Base-by-base conservation (phyloP, 495 filamentous ascomycete genomes). In the Delitschia confertaspora region DNA sequence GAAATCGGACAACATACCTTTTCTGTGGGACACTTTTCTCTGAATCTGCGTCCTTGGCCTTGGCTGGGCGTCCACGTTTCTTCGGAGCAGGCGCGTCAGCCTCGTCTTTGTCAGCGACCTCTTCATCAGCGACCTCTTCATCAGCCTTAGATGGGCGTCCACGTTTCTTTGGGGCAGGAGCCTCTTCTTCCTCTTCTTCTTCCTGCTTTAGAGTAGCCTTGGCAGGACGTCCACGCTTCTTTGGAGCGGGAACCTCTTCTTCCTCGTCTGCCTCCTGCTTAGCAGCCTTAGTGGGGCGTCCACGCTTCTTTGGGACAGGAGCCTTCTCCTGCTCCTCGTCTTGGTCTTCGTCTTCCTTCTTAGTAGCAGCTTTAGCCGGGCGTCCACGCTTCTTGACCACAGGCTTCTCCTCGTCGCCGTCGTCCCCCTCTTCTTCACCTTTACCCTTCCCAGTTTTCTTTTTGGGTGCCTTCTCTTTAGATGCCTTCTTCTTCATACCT, bases 401-500 rank as follows among this genome's bases (percentile, higher is more conserved):
- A 21, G 21, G 11, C 13, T 40, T 31, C 30, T 67, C 59, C 13
- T 65, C 62, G 1, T 66, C 59, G 9, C 62, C 60, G 4, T 66
- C 50, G 22, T 50, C 42, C 33, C 37, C 31, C 55, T 58, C 43
- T 52, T 54, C 50, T 36, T 54, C 23, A 23, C 46, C 30, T 23
- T 43, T 54, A 24, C 26, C 46, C 30, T 23, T 43, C 24, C 26
- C n/a, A n/a, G n/a, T 51, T 18, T 18, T 49, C 38, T 58, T 35
- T 43, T 52, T 64, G 51, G 24, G 47, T 46, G 65, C 57, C 53
- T 73, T 74, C 52, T 70, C 69, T 34, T 64, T 69, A 5, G 55
- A 21, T 4, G 56, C 62, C 32, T 65, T 66, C 16, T 59, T 59
- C 19, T 69, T 71, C 52, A 79, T 79, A n/a, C 80, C 79, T 23